Evolutionary conservation across 1,284 basidiomycete species (phyloP), one percentile per base, ranked within the genome.

Genomic region (Fistulinella staudtii): DNA sequence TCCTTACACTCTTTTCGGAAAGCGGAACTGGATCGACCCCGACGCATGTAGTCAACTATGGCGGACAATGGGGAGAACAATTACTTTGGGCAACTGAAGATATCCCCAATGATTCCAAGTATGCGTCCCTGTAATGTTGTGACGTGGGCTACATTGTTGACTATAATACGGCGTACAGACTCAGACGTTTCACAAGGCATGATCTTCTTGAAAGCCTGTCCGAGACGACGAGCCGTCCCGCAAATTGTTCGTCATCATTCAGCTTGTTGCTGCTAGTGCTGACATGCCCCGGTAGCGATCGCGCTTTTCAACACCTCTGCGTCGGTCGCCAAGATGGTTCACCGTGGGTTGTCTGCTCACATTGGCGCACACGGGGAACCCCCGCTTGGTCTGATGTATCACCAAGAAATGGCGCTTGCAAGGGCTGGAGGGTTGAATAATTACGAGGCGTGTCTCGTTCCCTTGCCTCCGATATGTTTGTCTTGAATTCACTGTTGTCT

Each of bases 281-380:
- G 20, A 62, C 36, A 14, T 22, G 2, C 3, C 29, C 8, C 11
- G 17, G 38, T 41, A 87, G 85, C 84, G 0, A 80, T 74, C 44
- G 73, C 76, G 5, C 51, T 85, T 3, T 84, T 79, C 59, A 87
- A 87, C 53, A 82, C 80, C 1, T 86, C 85, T 8, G 64, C 64
- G 11, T 83, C 82, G 1, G 71, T 80, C 10, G 79, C 81, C 1
- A 77, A 80, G 54, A 80, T 86, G 79, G 77, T 85, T 9, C 66
- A 72, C 18, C 53, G 75, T 63, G 57, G 84, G 75, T 59, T 85
- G 17, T 69, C 71, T 21, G 71, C 79, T 1, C 77, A 83, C 50
- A 82, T 87, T 46, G 84, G 84, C 22, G 84, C 84, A 0, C 84
- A 87, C 52, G 84, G 84, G n/a, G 85, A 87, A 60, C 73, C 78